A percentile compares a stretch with the other conserved stretches of the same genome.
phyloP scores from a whole-genome alignment of 2,329 filamentous ascomycete genomes.

The Fusarium mundagurra region DNA sequence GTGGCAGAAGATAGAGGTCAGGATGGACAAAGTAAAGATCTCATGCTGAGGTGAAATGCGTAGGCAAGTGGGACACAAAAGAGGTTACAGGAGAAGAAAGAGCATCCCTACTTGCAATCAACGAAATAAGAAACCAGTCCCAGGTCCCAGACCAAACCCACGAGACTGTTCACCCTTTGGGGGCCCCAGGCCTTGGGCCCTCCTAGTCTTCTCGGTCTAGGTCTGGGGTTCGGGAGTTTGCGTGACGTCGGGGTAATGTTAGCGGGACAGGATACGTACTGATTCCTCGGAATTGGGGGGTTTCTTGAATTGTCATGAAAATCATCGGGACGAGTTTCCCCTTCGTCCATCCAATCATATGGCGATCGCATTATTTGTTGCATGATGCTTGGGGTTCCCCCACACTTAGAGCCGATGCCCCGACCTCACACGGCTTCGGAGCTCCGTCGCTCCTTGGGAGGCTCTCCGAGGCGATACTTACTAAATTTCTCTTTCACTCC shows the following conservation, averaged over 20 bases:
- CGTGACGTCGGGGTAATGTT: slow-evolving; percentile 35
- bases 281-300: slow-evolving; percentile 25
- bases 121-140: slow-evolving; percentile 1
- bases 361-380: slow-evolving; percentile 19
- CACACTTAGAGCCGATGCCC: slow-evolving; percentile 43
- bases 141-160: slow-evolving; percentile 1
- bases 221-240: slow-evolving; percentile 37
- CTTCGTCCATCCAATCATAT: slow-evolving; percentile 27
- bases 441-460: slow-evolving; percentile 35
- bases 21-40: slow-evolving; percentile 31
- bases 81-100: neutral
- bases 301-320: slow-evolving; percentile 7
- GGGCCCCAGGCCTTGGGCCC: neutral
- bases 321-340: slow-evolving; percentile 18
- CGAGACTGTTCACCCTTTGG: slow-evolving; percentile 28
- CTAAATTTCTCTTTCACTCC: slow-evolving; percentile 25
- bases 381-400: slow-evolving; percentile 21
- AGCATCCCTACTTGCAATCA: neutral
- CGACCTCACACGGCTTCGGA: slow-evolving; percentile 40
- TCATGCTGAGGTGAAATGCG: slow-evolving; percentile 28
- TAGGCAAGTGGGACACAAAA: neutral
- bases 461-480: slow-evolving; percentile 27
- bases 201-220: slow-evolving; percentile 16
- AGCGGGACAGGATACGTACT: slow-evolving; percentile 16
- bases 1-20: slow-evolving; percentile 32